phyloP scores from a whole-genome alignment of 495 filamentous ascomycete species.

The Neurospora sp. region DNA sequence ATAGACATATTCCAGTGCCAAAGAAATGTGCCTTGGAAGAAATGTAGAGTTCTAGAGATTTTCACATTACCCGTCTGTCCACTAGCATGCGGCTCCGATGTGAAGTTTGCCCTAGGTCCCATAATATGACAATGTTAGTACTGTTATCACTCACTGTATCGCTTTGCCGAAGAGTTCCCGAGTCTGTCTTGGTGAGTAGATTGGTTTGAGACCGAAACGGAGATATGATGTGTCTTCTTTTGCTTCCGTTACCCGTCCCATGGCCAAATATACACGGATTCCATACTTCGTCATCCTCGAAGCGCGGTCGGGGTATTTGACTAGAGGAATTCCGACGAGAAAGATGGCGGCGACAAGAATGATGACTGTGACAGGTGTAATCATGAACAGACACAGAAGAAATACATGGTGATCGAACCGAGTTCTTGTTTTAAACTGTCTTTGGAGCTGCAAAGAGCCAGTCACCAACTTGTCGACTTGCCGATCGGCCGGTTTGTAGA shows the following conservation, averaged over 20 bases:
- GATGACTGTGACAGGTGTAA: neutral
- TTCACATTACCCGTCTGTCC: neutral
- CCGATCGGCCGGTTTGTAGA: neutral
- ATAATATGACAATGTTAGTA: neutral
- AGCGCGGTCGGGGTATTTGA: neutral
- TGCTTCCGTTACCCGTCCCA: neutral
- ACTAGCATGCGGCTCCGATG: neutral
- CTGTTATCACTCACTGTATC: neutral
- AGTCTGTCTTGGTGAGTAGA: neutral
- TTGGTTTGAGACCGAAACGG: neutral
- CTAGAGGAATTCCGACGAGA: neutral
- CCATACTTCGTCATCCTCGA: neutral
- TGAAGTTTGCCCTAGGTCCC: neutral
- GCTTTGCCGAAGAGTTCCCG: neutral
- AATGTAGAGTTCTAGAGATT: neutral
- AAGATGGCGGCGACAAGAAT: neutral
- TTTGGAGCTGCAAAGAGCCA: neutral
- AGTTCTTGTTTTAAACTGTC: neutral
- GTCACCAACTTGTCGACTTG: too few relatives aligned
- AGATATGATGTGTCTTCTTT: neutral
- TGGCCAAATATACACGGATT: neutral
- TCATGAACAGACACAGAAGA: neutral
- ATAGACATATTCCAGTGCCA: neutral
- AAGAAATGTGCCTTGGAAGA: neutral
- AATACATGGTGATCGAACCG: neutral